Base-by-base conservation (phyloP, 2,329 filamentous ascomycete species). In the Coleophoma cylindrospora region DNA sequence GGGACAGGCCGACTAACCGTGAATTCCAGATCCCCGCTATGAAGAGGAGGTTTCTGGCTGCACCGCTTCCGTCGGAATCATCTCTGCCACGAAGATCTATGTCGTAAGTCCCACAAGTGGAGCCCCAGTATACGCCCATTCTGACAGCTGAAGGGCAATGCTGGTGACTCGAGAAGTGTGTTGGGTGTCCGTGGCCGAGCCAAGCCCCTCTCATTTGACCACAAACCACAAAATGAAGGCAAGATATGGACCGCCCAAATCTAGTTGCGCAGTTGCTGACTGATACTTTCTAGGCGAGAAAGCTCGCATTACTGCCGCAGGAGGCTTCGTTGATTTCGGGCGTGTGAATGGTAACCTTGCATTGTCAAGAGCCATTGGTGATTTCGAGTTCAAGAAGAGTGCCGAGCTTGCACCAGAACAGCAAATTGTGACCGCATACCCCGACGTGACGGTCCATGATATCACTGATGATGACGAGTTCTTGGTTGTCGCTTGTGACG, bases 341-440 rank as follows among this genome's bases (percentile, higher is more conserved):
- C 89, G 94, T 66, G 94, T 99, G 62, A 99, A 99, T 69, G 94
- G 94, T 68, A 99, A 99, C 70, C 83, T 99, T 43, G 94, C 94
- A 43, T 78, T 99, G 54, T 99, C 94, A 55, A 88, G 94, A 70
- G 94, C 94, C 62, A 96, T 99, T 70, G 94, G 94, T 61, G 94
- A 99, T 70, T 99, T 99, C 66, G 94, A 99, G 69, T 99, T 99
- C 81, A 99, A 99, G 81, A 97, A 97, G 80, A 96, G 91, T 69
- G 89, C 92, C 61, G 91, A 96, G 66, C 83, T 99, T 44, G 86
- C 92, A 3, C 94, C 94, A n/a, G 94, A 99, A 74, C 89, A 95
- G 67, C 94, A 99, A 71, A 97, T 99, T 59, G 94, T 99, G 40
- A 99, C 94, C 14, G 94, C 94, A 6, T 97, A 86, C 71, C 94